phyloP scores from a whole-genome alignment of 495 filamentous ascomycete species.

The Podospora bellae-mahoneyi region DNA sequence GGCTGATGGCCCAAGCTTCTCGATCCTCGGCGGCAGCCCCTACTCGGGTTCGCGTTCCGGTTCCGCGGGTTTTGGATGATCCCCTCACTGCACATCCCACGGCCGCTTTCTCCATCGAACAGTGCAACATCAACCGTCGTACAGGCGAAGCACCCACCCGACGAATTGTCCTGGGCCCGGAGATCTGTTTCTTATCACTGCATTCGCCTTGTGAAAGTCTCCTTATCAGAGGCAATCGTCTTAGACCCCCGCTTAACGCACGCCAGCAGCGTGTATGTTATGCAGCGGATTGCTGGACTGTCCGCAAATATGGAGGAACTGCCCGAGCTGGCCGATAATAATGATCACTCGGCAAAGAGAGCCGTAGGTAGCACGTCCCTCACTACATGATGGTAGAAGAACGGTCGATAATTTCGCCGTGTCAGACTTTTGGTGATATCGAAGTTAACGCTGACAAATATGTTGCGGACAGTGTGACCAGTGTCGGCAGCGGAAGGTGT shows the following conservation, averaged over 20 bases:
- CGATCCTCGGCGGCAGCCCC: not conserved
- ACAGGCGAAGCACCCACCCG: not conserved
- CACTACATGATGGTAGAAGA: not conserved
- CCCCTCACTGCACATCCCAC: not conserved
- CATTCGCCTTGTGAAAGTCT: not conserved
- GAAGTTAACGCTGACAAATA: not conserved
- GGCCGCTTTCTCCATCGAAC: not conserved
- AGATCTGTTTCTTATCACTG: not conserved
- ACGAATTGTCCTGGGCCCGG: not conserved
- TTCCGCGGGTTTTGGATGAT: not conserved
- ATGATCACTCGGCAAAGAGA: conserved; percentile 9
- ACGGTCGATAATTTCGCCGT: not conserved
- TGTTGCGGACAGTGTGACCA: conserved; percentile 29
- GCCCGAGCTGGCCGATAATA: not conserved
- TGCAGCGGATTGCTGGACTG: not conserved
- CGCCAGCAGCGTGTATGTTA: not conserved
- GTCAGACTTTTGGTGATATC: not conserved
- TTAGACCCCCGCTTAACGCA: not conserved
- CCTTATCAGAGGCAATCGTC: not conserved
- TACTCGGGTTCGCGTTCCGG: not conserved
- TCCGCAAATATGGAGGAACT: not conserved
- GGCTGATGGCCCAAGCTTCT: not conserved
- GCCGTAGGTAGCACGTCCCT: conserved; percentile 12
- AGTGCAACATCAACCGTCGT: not conserved
- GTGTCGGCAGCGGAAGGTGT: conserved; percentile 35